phyloP scores from a whole-genome alignment of 345 rosid species.

The Adansonia digitata region DNA sequence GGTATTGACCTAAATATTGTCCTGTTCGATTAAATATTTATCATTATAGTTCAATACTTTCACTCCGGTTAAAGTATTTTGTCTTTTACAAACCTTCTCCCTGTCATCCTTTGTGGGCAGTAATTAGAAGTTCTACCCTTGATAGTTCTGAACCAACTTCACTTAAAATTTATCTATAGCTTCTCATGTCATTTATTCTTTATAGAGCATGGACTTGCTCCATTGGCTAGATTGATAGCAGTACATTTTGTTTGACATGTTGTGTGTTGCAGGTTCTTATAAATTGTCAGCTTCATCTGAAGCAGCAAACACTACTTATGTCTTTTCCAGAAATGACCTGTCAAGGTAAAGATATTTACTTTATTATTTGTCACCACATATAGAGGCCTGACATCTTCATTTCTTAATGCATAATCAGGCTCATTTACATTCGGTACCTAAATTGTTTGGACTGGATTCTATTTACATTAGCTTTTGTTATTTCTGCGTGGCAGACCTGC shows the following conservation, averaged over 20 bases:
- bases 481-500: constrained; percentile 57
- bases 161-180: not conserved
- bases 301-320: constrained; percentile 66
- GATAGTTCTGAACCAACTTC: not conserved
- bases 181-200: not conserved
- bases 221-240: not conserved
- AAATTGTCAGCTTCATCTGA: constrained; percentile 56
- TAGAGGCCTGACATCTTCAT: not conserved
- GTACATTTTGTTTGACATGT: not conserved
- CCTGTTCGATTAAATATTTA: not conserved
- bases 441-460: not conserved
- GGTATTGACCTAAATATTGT: constrained; percentile 37
- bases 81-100: not conserved
- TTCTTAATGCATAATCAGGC: not conserved
- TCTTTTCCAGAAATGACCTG: constrained; percentile 83
- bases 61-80: not conserved
- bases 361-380: constrained; percentile 3
- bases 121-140: not conserved
- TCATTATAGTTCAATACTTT: not conserved
- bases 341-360: constrained; percentile 53
- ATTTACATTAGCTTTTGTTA: not conserved
- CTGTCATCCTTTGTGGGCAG: not conserved
- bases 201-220: not conserved
- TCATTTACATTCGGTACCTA: not conserved
- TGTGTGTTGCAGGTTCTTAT: constrained; percentile 59